Evolutionary conservation across 73 alveolate species (phyloP).

Genomic region (Blepharisma japonicum): DNA sequence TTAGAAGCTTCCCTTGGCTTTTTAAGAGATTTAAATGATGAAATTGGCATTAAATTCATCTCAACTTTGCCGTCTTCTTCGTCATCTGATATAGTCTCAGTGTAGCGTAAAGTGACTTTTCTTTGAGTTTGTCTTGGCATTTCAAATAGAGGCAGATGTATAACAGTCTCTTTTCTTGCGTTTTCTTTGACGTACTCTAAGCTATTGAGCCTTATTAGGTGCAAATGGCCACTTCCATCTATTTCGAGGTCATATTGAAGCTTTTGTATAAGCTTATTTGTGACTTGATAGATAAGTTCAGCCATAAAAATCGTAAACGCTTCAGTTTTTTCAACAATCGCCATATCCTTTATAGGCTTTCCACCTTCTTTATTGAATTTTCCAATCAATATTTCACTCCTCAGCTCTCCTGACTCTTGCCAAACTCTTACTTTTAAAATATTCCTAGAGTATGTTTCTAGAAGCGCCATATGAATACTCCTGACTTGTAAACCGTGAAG

Average conservation of each 20-base stretch:
- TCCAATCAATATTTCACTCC: background rate
- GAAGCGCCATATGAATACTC: conserved; percentile 25
- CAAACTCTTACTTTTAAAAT: background rate
- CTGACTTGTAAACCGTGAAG: conserved; percentile 14
- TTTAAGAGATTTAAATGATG: background rate
- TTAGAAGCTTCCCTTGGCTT: background rate
- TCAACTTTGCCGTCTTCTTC: background rate
- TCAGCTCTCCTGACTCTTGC: background rate
- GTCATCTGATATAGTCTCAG: background rate
- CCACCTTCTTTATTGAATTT: background rate
- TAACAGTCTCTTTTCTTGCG: background rate
- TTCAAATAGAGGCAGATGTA: background rate
- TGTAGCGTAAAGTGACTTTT: background rate
- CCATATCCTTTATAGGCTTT: background rate
- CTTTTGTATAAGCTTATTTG: background rate
- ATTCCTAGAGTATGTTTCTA: background rate
- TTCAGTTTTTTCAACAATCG: background rate
- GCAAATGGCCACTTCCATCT: no score
- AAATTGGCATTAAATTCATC: background rate
- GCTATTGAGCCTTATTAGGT: no score
- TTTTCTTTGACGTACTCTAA: background rate
- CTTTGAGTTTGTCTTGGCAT: background rate
- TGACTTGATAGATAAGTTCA: background rate
- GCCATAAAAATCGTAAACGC: background rate
- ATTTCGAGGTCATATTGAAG: no score